Percentiles rank a stretch among this genome's conserved stretches.
Evolutionary conservation across 208 protist genomes (phyloP).

Genomic region (Novymonas esmeraldas): DNA sequence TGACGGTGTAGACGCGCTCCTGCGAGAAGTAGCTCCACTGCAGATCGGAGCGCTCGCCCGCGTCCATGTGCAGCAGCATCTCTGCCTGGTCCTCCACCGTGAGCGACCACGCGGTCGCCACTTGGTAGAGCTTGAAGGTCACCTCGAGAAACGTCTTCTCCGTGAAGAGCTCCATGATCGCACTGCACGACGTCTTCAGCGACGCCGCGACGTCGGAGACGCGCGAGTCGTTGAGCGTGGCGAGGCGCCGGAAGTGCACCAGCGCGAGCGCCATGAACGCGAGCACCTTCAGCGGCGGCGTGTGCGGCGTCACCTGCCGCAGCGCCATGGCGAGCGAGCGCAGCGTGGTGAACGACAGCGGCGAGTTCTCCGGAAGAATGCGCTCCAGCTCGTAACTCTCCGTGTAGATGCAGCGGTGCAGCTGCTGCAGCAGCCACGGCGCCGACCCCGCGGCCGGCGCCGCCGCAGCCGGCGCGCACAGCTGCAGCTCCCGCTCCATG

Average conservation of each 20-base stretch:
- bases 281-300: constrained; percentile 54
- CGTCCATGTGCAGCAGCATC: constrained; percentile 54
- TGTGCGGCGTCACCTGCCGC: constrained; percentile 23
- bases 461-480: constrained; percentile 36
- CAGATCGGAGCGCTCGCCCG: constrained; percentile 37
- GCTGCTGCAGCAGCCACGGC: constrained; percentile 63
- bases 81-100: constrained; percentile 63
- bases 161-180: constrained; percentile 57
- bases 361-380: constrained; percentile 53
- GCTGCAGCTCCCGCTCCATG: constrained; percentile 43
- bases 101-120: constrained; percentile 50
- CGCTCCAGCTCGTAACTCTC: constrained; percentile 68
- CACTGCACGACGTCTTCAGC: constrained; percentile 58
- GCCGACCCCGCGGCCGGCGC: constrained; percentile 36
- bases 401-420: constrained; percentile 70
- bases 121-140: constrained; percentile 47
- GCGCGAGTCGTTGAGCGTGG: constrained; percentile 43
- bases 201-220: constrained; percentile 59
- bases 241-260: constrained; percentile 63
- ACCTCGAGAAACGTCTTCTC: constrained; percentile 55
- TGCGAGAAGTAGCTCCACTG: constrained; percentile 49
- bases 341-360: constrained; percentile 49
- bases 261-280: constrained; percentile 64
- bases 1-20: constrained; percentile 45
- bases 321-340: constrained; percentile 42